Percentiles rank a stretch among this genome's conserved stretches.
Evolutionary conservation across 257 asterid genomes (phyloP).

Genomic region (Leptodermis oblonga): DNA sequence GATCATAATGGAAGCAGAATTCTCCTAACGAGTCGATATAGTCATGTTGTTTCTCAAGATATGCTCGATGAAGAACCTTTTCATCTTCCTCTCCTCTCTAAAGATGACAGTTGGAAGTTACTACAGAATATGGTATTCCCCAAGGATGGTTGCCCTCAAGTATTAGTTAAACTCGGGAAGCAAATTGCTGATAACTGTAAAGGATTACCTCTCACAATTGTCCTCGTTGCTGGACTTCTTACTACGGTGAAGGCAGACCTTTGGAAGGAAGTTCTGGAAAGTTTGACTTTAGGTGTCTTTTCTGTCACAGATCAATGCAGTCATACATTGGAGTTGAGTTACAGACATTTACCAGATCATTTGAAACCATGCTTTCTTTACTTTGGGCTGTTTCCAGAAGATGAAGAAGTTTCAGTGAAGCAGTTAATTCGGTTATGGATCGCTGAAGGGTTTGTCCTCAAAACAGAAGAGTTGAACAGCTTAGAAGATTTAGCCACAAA

Average conservation of each 20-base stretch:
- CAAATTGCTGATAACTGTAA: not conserved
- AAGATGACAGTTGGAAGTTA: not conserved
- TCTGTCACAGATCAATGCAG: not conserved
- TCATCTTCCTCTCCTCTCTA: not conserved
- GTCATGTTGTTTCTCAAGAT: not conserved
- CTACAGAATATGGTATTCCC: not conserved
- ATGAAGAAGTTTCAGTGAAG: not conserved
- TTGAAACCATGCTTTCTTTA: slow-evolving; percentile 10
- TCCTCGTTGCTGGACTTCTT: not conserved
- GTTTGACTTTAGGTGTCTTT: not conserved
- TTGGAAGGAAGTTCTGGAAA: not conserved
- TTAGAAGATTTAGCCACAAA: slow-evolving; percentile 7
- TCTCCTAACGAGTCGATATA: slow-evolving; percentile 3
- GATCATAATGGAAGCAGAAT: slow-evolving; percentile 2
- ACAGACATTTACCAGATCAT: slow-evolving; percentile 9
- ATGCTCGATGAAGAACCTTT: not conserved
- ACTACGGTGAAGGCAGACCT: not conserved
- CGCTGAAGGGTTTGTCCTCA: slow-evolving; percentile 5
- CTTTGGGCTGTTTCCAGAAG: slow-evolving; percentile 8
- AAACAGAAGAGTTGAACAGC: not conserved
- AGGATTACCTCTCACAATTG: slow-evolving; percentile 1
- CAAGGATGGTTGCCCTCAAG: not conserved
- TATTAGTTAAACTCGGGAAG: not conserved
- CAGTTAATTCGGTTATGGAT: slow-evolving; percentile 3
- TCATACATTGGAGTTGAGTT: not conserved